Percentiles rank a stretch among this genome's conserved stretches.
Evolutionary conservation across 1,284 basidiomycete species (phyloP).

Genomic region (Dichomitus squalens): DNA sequence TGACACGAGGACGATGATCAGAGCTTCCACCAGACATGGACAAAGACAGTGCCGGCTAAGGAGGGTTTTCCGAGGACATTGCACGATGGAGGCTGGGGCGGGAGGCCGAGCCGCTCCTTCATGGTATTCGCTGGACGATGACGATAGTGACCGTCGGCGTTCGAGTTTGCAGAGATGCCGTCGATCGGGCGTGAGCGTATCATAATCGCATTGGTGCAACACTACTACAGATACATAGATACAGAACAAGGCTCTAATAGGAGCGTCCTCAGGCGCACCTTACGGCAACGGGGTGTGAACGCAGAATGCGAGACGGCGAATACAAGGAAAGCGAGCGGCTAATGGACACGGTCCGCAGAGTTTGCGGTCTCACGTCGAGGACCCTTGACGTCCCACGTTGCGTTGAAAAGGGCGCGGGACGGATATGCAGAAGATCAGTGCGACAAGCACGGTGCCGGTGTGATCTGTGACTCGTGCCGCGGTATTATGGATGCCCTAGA

Average conservation of each 20-base stretch:
- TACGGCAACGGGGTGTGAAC: constrained; percentile 14
- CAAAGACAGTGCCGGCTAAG: not conserved
- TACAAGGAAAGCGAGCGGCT: constrained; percentile 8
- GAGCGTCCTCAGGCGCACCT: constrained; percentile 3
- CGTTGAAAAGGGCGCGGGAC: not conserved
- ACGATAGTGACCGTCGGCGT: not conserved
- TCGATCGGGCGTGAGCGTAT: not conserved
- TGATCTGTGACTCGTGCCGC: not conserved
- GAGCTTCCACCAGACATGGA: not conserved
- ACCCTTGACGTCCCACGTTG: constrained; percentile 7
- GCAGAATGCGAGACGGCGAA: constrained; percentile 5
- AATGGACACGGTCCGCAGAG: not conserved
- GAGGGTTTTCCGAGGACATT: not conserved
- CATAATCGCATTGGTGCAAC: not conserved
- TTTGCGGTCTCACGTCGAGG: constrained; percentile 17
- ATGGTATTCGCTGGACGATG: not conserved
- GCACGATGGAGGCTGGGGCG: not conserved
- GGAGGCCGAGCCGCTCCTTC: not conserved
- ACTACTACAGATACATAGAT: not conserved
- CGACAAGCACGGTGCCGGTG: not conserved
- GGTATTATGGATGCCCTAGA: not conserved
- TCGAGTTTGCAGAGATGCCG: not conserved
- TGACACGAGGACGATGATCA: constrained; percentile 1
- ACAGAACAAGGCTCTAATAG: not conserved
- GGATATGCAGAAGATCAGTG: not conserved